phyloP scores from a whole-genome alignment of 2,329 filamentous ascomycete species.

The Cladosporium phlei region DNA sequence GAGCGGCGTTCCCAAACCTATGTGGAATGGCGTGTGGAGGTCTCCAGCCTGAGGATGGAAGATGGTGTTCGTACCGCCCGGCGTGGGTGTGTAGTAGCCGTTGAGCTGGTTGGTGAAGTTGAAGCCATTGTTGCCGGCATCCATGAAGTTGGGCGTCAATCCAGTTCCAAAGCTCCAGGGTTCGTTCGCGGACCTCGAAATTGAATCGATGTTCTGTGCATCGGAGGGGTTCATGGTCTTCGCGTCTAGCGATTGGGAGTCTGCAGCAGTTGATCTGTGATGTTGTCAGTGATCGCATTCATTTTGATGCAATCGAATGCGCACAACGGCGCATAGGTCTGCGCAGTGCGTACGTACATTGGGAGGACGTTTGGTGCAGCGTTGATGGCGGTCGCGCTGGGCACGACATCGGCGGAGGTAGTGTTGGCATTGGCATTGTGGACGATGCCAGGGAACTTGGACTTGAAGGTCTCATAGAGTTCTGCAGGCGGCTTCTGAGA shows the following conservation, averaged over 20 bases:
- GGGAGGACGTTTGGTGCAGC: conserved; percentile 33
- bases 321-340: neutral
- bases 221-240: conserved; percentile 16
- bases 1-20: conserved; percentile 74
- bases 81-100: conserved; percentile 83
- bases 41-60: conserved; percentile 83
- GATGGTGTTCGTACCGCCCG: conserved; percentile 71
- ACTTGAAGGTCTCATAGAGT: conserved; percentile 76
- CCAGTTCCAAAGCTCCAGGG: conserved; percentile 57
- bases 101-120: conserved; percentile 74
- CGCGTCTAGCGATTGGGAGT: conserved; percentile 13
- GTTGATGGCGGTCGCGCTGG: conserved; percentile 35
- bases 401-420: conserved; percentile 37
- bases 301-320: neutral
- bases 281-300: neutral
- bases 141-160: conserved; percentile 83
- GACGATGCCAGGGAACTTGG: conserved; percentile 71
- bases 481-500: conserved; percentile 83
- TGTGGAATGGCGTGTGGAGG: conserved; percentile 73
- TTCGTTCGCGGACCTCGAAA: conserved; percentile 73
- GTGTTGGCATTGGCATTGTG: too few species aligned
- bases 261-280: neutral
- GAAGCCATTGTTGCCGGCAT: conserved; percentile 79
- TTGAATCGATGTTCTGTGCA: conserved; percentile 75
- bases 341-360: neutral